Evolutionary conservation across 352 stramenopile genomes (phyloP), one percentile per base, ranked within the genome.

Genomic region (Globisporangium cylindrosporum): DNA sequence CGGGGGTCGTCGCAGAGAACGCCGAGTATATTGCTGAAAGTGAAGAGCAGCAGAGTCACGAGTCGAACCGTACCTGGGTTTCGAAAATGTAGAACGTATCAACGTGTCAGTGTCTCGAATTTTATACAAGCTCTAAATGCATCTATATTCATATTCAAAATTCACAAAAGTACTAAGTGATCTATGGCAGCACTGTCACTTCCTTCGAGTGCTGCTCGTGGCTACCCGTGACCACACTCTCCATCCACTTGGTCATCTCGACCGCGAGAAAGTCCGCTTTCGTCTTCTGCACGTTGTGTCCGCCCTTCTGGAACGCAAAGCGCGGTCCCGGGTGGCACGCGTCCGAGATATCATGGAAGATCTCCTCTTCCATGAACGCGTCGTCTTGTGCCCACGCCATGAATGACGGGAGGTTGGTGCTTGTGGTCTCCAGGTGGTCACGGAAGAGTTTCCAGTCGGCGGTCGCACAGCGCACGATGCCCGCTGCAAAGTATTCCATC

Each of bases 231-330:
- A 79, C 46, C n/a, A 84, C 71, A 27, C 67, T 68, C 36, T 62
- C 60, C 66, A 90, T 84, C 83, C 86, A 93, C 5, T 53, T 5
- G 1, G 74, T 43, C 58, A 92, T 73, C 62, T 86, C 72, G 4
- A 71, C 22, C 0, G 82, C 82, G 1, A 93, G 53, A n/a, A 81
- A 60, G 14, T 48, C 64, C 0, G 82, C 86, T 54, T 88, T 79
- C n/a, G 82, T 90, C 73, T 93, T 92, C 67, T 93, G 86, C 20
- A 93, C 72, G 64, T 92, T 93, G 79, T 92, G 86, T 3, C 84
- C 84, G 1, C 82, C 86, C 1, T 69, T 71, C 12, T 72, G 63
- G 58, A 91, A 92, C 25, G 60, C 78, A 6, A 91, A 46, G 7
- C 81, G 84, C 24, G 68, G 73, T 0, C 73, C 71, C 10, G 77